Evolutionary conservation across 1,284 basidiomycete species (phyloP), one percentile per base, ranked within the genome.

Genomic region (Boletus putidus): DNA sequence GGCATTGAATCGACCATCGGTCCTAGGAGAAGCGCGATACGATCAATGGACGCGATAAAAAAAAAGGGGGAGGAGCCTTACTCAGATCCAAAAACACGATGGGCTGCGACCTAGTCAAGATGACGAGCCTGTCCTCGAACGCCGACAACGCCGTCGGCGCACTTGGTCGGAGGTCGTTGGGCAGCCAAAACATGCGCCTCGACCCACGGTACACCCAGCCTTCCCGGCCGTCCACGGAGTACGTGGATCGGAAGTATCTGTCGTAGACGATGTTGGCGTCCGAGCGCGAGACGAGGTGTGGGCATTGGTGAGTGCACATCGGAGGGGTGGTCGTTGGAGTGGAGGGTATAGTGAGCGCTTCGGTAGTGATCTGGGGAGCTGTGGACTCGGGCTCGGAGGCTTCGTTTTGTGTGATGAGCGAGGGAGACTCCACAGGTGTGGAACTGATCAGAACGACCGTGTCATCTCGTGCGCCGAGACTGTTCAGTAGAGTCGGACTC

Each of bases 151-250:
- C 57, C 6, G 18, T 61, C 45, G 66, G 58, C 15, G 50, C 57
- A 5, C 25, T 27, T 6, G 66, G 68, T 43, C 59, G 64, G 12
- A 65, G 36, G 25, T 59, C 59, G 20, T 16, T 27, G 3, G 66
- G 66, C 18, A 68, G 20, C 66, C 66, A 70, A 18, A 68, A 64
- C 48, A 68, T 37, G 42, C 66, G 50, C 46, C 35, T 47, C 21
- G 57, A 61, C 15, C 68, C 64, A 18, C 37, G 48, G 47, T 49
- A 60, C 11, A 67, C 55, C 65, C 62, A 67, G 20, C 67, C 66
- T 40, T 62, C 23, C 15, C 23, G 56, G 44, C 21, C 20, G 14
- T 69, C 50, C 36, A 68, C 51, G 7, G 59, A 47, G 31, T 61
- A 67, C 20, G 58, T 47, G 11, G 65, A 62, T 9, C 55, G 55